phyloP scores from a whole-genome alignment of 352 stramenopile species.

The Phytophthora sojae region DNA sequence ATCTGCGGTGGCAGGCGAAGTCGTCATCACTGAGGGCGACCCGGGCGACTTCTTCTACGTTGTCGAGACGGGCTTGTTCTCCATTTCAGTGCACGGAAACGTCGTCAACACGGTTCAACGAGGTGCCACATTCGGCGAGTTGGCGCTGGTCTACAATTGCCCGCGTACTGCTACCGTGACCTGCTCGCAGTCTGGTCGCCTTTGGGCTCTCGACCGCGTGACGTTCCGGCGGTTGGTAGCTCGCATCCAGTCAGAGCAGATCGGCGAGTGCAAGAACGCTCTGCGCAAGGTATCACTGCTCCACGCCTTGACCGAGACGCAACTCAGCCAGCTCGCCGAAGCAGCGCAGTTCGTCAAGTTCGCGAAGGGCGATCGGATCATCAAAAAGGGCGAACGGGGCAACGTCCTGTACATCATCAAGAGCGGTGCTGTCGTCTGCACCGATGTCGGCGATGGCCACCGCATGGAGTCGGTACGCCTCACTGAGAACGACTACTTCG shows the following conservation, averaged over 20 bases:
- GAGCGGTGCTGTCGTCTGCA: conserved; percentile 64
- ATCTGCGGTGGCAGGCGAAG: conserved; percentile 38
- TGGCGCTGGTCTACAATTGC: conserved; percentile 96
- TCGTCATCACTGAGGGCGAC: conserved; percentile 73
- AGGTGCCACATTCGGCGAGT: conserved; percentile 94
- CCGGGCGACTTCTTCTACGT: conserved; percentile 86
- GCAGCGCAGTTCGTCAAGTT: conserved; percentile 78
- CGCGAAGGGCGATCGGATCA: conserved; percentile 74
- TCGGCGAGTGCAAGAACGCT: conserved; percentile 71
- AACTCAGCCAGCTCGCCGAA: conserved; percentile 67
- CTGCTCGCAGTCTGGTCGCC: conserved; percentile 48
- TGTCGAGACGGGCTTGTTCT: conserved; percentile 84
- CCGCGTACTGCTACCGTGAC: conserved; percentile 92
- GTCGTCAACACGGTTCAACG: conserved; percentile 76
- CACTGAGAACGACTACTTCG: conserved; percentile 91
- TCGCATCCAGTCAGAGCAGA: conserved; percentile 71
- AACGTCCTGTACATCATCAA: conserved; percentile 92
- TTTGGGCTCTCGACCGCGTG: conserved; percentile 89
- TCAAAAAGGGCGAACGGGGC: conserved; percentile 82
- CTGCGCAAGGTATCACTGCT: conserved; percentile 67
- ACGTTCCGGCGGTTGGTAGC: conserved; percentile 90
- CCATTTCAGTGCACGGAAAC: conserved; percentile 86
- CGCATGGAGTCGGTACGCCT: conserved; percentile 48
- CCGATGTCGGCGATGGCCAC: conserved; percentile 60
- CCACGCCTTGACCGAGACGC: conserved; percentile 61